Conservation (phyloP, 1,139 yeast species). For the Blastobotrys aristatus region DNA sequence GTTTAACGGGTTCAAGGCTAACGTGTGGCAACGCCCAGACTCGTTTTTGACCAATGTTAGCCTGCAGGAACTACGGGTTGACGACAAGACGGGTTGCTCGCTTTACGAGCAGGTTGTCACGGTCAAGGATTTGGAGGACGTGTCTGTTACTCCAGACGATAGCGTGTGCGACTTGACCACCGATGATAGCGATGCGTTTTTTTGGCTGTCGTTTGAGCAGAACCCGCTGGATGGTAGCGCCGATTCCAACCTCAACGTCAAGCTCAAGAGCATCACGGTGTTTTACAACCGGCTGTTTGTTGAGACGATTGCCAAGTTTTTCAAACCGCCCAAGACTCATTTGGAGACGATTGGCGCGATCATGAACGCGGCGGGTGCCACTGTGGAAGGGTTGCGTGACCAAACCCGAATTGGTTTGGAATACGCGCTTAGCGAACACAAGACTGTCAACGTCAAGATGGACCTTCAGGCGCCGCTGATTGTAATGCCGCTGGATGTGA, state of each 20-base stretch:
- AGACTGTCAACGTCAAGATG: constrained; percentile 75
- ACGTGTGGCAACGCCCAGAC: constrained; percentile 71
- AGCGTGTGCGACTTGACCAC: constrained; percentile 18
- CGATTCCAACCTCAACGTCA: constrained; percentile 68
- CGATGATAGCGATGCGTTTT: constrained; percentile 53
- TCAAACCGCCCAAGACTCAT: constrained; percentile 82
- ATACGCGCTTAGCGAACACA: constrained; percentile 90
- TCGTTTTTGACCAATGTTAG: constrained; percentile 70
- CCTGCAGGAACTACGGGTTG: constrained; percentile 74
- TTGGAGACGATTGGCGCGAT: constrained; percentile 86
- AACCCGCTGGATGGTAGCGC: constrained; percentile 83
- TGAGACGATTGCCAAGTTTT: constrained; percentile 68
- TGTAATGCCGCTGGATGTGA: constrained; percentile 80
- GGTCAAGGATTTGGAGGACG: constrained; percentile 52
- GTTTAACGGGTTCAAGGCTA: constrained; percentile 77
- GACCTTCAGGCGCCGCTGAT: constrained; percentile 93
- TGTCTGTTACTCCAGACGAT: constrained; percentile 22
- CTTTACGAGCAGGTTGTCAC: constrained; percentile 84
- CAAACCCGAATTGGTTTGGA: constrained; percentile 92
- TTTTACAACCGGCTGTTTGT: constrained; percentile 80
- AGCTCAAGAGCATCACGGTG: constrained; percentile 80
- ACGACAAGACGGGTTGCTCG: constrained; percentile 75
- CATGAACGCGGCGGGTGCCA: constrained; percentile 92
- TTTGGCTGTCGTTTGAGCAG: constrained; percentile 74
- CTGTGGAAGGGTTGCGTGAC: constrained; percentile 82